Percentiles rank a stretch among this genome's conserved stretches.
Evolutionary conservation across 2,329 filamentous ascomycete species (phyloP).

Genomic region (Penicillium sp.): DNA sequence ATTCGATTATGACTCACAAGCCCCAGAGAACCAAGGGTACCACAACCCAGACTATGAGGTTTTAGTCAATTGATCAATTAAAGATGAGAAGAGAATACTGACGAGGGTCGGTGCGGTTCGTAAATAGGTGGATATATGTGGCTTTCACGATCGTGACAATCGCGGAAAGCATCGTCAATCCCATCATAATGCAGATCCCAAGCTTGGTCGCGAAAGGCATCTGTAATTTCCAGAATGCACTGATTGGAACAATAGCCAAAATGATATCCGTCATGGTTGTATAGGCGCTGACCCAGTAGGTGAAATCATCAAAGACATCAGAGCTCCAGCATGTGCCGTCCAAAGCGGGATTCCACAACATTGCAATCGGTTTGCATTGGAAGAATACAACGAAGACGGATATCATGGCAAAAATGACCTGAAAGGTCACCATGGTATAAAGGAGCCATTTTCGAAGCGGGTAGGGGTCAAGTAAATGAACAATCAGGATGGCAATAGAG

Average conservation of each 20-base stretch:
- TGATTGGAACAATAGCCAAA: slow-evolving; percentile 26
- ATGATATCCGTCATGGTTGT: slow-evolving; percentile 30
- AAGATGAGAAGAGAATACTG: background rate
- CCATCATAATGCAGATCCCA: slow-evolving; percentile 29
- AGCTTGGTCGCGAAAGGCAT: slow-evolving; percentile 26
- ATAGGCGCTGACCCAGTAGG: slow-evolving; percentile 28
- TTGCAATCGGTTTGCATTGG: slow-evolving; percentile 23
- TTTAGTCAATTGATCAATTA: background rate
- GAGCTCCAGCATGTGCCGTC: slow-evolving; percentile 24
- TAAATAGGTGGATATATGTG: slow-evolving; percentile 26
- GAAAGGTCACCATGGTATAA: slow-evolving; percentile 23
- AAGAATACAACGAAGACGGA: slow-evolving; percentile 27
- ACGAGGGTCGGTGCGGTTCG: slow-evolving; percentile 24
- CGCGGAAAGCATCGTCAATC: slow-evolving; percentile 27
- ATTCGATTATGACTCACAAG: slow-evolving; percentile 9
- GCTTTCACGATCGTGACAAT: slow-evolving; percentile 30
- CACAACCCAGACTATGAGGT: slow-evolving; percentile 12
- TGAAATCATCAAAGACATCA: slow-evolving; percentile 22
- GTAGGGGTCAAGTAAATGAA: slow-evolving; percentile 25
- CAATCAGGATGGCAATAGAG: too few species aligned
- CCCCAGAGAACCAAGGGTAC: slow-evolving; percentile 22
- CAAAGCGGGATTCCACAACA: slow-evolving; percentile 22
- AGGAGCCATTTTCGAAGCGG: slow-evolving; percentile 16
- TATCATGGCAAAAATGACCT: slow-evolving; percentile 25
- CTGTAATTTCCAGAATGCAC: slow-evolving; percentile 28